These are phyloP conservation scores for Incumbomyces lentus DNA, from an alignment of 2,329 filamentous ascomycete species.

Conservation along the genomic window DNA sequence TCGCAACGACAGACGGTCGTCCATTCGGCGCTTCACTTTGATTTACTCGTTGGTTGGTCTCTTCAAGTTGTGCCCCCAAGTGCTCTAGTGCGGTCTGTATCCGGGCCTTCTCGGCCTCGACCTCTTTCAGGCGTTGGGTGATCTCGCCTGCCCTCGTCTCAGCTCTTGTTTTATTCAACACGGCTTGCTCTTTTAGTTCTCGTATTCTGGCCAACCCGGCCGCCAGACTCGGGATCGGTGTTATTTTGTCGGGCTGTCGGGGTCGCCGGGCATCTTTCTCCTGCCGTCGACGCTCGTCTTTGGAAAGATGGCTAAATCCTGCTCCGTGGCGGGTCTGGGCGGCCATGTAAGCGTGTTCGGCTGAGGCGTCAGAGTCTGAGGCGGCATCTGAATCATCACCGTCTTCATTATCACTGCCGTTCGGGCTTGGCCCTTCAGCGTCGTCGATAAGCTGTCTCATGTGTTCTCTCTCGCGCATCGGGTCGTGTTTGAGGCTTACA, in stretches of 20 bases:
- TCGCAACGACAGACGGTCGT: neutral
- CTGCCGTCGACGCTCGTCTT: slow-evolving; percentile 10
- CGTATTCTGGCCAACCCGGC: slow-evolving; percentile 14
- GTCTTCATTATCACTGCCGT: slow-evolving; percentile 52
- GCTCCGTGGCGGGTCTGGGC: slow-evolving; percentile 81
- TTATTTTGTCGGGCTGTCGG: slow-evolving; percentile 16
- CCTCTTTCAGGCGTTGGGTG: slow-evolving; percentile 14
- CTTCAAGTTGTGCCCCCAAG: slow-evolving; percentile 15
- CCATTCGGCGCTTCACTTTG: neutral
- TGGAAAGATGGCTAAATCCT: slow-evolving; percentile 48
- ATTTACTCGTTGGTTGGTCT: neutral
- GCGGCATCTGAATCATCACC: slow-evolving; percentile 41
- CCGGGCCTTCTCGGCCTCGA: slow-evolving; percentile 15
- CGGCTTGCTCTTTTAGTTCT: slow-evolving; percentile 14
- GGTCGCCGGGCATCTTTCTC: slow-evolving; percentile 11
- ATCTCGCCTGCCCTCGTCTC: slow-evolving; percentile 14
- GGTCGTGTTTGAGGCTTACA: slow-evolving; percentile 48
- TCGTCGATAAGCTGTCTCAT: slow-evolving; percentile 76
- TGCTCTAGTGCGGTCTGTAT: slow-evolving; percentile 5
- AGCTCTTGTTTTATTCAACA: slow-evolving; percentile 11
- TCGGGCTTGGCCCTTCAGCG: slow-evolving; percentile 44
- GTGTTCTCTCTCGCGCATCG: slow-evolving; percentile 52
- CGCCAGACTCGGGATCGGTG: slow-evolving; percentile 16
- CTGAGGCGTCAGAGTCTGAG: slow-evolving; percentile 50
- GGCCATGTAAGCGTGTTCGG: slow-evolving; percentile 72